Evolutionary conservation across 2,329 filamentous ascomycete genomes (phyloP).

Genomic region (Xylaria multiplex): DNA sequence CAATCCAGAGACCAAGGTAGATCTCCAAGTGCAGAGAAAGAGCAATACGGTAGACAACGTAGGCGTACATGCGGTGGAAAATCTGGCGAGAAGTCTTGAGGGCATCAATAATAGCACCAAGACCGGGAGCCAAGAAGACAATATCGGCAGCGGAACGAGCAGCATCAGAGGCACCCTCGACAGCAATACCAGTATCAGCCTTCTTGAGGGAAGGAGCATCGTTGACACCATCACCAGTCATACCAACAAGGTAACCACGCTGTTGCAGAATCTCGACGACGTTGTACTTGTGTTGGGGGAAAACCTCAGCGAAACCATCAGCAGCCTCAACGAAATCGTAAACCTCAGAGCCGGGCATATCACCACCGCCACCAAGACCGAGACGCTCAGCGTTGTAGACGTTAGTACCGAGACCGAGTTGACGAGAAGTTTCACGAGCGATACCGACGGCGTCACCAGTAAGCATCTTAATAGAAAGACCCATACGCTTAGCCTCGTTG

Average conservation of each 20-base stretch:
- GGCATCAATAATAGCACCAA: constrained; percentile 91
- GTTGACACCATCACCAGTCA: constrained; percentile 97
- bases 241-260: constrained; percentile 91
- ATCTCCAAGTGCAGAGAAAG: constrained; percentile 91
- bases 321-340: constrained; percentile 96
- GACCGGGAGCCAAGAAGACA: constrained; percentile 89
- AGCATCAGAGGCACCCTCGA: constrained; percentile 90
- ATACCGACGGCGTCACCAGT: constrained; percentile 95
- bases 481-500: constrained; percentile 86
- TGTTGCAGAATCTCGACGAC: constrained; percentile 94
- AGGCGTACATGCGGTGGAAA: constrained; percentile 97
- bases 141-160: constrained; percentile 92
- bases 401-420: constrained; percentile 91
- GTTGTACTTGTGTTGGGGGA: constrained; percentile 95
- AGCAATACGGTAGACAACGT: constrained; percentile 94
- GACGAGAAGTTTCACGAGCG: constrained; percentile 88
- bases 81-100: constrained; percentile 94
- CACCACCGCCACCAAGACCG: constrained; percentile 87
- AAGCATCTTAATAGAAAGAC: constrained; percentile 94
- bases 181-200: constrained; percentile 95
- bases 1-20: constrained; percentile 91
- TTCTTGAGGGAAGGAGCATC: constrained; percentile 93
- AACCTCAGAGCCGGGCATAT: constrained; percentile 92
- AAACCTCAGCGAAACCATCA: constrained; percentile 93
- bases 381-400: constrained; percentile 94